These are phyloP conservation scores for Smithsoniella earleae DNA, from an alignment of 163 green algal species.

Conservation along the genomic window DNA sequence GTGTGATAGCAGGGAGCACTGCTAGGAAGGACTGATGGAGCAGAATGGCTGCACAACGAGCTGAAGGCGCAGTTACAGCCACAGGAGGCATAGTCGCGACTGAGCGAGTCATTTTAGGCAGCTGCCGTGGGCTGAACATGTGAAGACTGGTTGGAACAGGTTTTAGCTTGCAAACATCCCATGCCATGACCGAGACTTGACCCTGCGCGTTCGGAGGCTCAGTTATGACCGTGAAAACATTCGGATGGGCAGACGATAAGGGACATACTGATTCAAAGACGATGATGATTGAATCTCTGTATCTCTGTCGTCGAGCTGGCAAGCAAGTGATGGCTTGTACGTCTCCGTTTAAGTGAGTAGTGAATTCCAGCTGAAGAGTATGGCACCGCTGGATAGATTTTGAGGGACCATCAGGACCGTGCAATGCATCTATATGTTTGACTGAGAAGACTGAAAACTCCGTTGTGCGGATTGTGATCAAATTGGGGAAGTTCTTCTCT, in stretches of 20 bases:
- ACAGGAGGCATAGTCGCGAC: not conserved
- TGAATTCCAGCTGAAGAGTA: slow-evolving; percentile 23
- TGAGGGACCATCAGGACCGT: not conserved
- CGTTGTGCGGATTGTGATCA: slow-evolving; percentile 10
- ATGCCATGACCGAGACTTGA: slow-evolving; percentile 22
- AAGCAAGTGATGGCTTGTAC: slow-evolving; percentile 19
- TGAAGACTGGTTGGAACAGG: slow-evolving; percentile 26
- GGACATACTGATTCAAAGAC: slow-evolving; percentile 11
- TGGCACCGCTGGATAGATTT: not conserved
- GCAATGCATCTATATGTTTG: not conserved
- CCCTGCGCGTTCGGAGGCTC: not conserved
- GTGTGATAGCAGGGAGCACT: slow-evolving; percentile 8
- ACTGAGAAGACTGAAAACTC: slow-evolving; percentile 17
- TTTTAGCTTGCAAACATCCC: slow-evolving; percentile 5
- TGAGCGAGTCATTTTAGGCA: not conserved
- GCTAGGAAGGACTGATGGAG: slow-evolving; percentile 20
- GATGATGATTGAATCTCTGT: slow-evolving; percentile 4
- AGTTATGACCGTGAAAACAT: not conserved
- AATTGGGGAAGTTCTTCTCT: slow-evolving; percentile 8
- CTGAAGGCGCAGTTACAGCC: not conserved
- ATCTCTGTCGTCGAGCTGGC: not conserved
- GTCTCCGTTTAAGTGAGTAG: not conserved
- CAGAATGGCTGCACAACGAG: not conserved
- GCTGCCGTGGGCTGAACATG: slow-evolving; percentile 18
- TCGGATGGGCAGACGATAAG: not conserved